Evolutionary conservation across 768 basidiomycete species (phyloP), one percentile per base, ranked within the genome.

Genomic region (Trametopsis cervina): DNA sequence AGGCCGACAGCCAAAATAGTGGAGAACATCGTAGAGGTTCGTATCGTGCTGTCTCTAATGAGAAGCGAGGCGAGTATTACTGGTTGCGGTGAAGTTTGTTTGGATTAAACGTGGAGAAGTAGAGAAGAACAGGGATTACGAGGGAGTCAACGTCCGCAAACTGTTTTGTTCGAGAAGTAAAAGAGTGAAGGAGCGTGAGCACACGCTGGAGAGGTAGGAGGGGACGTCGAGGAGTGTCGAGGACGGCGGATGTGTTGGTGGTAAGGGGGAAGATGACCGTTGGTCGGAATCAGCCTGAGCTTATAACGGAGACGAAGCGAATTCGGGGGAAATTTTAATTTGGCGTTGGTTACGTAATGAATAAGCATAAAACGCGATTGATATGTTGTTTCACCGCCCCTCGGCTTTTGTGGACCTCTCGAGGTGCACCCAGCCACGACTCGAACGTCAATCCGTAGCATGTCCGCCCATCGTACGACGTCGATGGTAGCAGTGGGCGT

Each of bases 1-100:
- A 81, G 67, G 55, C 68, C 71, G 54, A 81, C 55, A 47, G 66
- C 69, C 52, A 76, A 63, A 62, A 75, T 57, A 18, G 69, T 64
- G 24, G 51, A 42, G 25, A 53, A 47, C 51, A 53, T 53, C 51
- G 47, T 45, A 18, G 27, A 20, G 21, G 22, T 40, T 53, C 47
- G 47, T 49, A 42, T 44, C 26, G 25, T 41, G 27, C 44, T 46
- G 51, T 52, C 35, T 35, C 35, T 37, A 46, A 33, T 37, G 46
- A 42, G 29, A 33, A 33, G 15, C 15, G 7, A 33, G 7, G 29
- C 29, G 29, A 33, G 7, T 7, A 7, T 33, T 33, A 15, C 29
- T 33, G 29, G 15, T 7, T 33, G 29, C 9, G 9, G 15, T 7
- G 15, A n/a, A n/a, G n/a, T n/a, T n/a, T n/a, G n/a, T n/a, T n/a